Base-by-base conservation (phyloP, 2,329 filamentous ascomycete species). In the Hymenoscyphus albidus region DNA sequence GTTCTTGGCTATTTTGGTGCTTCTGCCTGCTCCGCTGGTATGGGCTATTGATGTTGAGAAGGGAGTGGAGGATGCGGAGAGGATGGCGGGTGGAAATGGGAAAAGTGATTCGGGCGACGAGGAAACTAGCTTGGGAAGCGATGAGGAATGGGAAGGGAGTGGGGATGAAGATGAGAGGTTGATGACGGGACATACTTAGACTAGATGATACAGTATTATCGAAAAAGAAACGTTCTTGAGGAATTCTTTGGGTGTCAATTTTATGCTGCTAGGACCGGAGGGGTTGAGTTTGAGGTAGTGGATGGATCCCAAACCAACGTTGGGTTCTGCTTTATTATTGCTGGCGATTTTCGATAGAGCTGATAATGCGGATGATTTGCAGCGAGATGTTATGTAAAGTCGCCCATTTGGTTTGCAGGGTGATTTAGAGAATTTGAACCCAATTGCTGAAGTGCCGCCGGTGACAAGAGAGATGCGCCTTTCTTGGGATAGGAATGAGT, bases 1-100 rank as follows among this genome's bases (percentile, higher is more conserved):
- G 81, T 99, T 99, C 76, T 80, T 99, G 55, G 92, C 91, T 0
- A 81, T 88, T 3, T 79, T 98, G 27, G 90, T 98, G 14, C 88
- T 89, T 10, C 77, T 96, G 1, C 93, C 95, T 0, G 87, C 93
- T 13, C 92, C 93, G 1, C 80, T 98, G 59, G 91, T 98, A 77
- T 89, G 88, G 75, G 83, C 92, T 63, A 91, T 99, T 44, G 83
- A 97, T 76, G 91, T 95, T 6, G 91, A 96, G 65, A 83, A 89
- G 40, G 91, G 91, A 10, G 89, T 86, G 76, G 78, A 78, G 40
- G 89, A 92, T 74, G 90, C 88, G 1, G 81, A 84, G 68, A 84
- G 81, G 70, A 79, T 93, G 67, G 86, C 88, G 0, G 81, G 65
- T 12, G 61, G 65, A 22, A 64, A 69, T 12, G 63, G 64, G 39